Evolutionary conservation across 1,139 yeast species (phyloP).

Genomic region (Sugiyamaella paludigena): DNA sequence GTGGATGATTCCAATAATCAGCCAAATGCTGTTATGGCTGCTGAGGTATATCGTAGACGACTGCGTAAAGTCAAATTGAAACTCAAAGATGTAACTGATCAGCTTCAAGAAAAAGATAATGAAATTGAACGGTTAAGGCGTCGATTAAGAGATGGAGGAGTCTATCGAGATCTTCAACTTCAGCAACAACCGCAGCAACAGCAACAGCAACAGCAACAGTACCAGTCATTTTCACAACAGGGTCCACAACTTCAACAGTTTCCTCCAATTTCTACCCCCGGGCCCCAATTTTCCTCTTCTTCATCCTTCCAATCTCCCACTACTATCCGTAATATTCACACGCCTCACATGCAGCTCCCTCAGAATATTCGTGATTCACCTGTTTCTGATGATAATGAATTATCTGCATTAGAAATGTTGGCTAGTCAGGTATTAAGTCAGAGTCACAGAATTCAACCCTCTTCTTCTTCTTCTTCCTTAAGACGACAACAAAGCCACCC

Average conservation of each 20-base stretch:
- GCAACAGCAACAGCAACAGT: constrained; percentile 13
- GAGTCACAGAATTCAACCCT: constrained; percentile 12
- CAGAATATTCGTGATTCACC: constrained; percentile 5
- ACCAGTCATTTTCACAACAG: constrained; percentile 16
- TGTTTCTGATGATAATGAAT: constrained; percentile 22
- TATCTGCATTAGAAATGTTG: constrained; percentile 25
- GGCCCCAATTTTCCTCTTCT: constrained; percentile 19
- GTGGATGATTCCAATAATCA: constrained; percentile 3
- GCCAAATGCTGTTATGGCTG: constrained; percentile 21
- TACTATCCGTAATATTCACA: constrained; percentile 2
- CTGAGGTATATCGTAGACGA: constrained; percentile 38
- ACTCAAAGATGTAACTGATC: constrained; percentile 45
- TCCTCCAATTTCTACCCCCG: constrained; percentile 17
- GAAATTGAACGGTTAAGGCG: constrained; percentile 37
- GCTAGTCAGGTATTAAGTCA: constrained; percentile 22
- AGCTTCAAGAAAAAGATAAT: constrained; percentile 43
- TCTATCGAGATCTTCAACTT: neutral
- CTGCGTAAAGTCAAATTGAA: constrained; percentile 43
- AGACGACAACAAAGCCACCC: constrained; percentile 11
- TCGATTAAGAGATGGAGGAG: constrained; percentile 26
- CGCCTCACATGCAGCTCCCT: constrained; percentile 2
- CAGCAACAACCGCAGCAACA: constrained; percentile 11
- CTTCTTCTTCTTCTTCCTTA: neutral
- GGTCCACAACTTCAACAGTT: constrained; percentile 17
- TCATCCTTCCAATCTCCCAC: constrained; percentile 15